A percentile compares a stretch with the other conserved stretches of the same genome.
Evolutionary conservation across 1,139 yeast genomes (phyloP).

Genomic region (Suhomyces bolitotheri): DNA sequence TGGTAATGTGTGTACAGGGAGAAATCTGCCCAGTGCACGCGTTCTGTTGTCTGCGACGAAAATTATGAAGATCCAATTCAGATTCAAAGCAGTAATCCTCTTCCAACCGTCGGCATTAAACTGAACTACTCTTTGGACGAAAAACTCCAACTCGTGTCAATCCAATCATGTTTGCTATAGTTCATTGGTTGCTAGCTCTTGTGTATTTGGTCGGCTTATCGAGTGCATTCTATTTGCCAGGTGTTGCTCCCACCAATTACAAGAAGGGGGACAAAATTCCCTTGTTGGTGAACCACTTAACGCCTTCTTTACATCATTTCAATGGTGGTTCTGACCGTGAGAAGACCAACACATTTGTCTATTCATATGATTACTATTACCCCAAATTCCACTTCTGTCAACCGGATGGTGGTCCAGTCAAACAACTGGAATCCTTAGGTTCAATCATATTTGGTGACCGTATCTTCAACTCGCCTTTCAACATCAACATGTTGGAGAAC

Average conservation of each 20-base stretch:
- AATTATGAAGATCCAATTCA: too few species aligned
- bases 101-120: too few species aligned
- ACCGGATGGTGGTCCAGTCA: slow-evolving; percentile 67
- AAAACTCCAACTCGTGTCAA: too few species aligned
- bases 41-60: neutral
- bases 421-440: slow-evolving; percentile 89
- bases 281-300: slow-evolving; percentile 81
- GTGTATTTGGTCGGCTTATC: slow-evolving; percentile 25
- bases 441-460: slow-evolving; percentile 94
- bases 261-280: slow-evolving; percentile 71
- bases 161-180: slow-evolving; percentile 7
- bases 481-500: slow-evolving; percentile 73
- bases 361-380: slow-evolving; percentile 84
- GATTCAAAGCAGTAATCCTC: too few species aligned
- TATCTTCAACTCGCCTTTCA: slow-evolving; percentile 88
- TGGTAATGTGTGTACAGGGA: too few species aligned
- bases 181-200: slow-evolving; percentile 17
- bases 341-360: slow-evolving; percentile 54
- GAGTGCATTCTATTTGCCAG: slow-evolving; percentile 82
- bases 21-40: too few species aligned
- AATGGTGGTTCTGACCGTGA: slow-evolving; percentile 28
- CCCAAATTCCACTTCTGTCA: slow-evolving; percentile 80
- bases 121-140: too few species aligned
- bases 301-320: slow-evolving; percentile 67
- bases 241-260: slow-evolving; percentile 92